A percentile compares a stretch with the other conserved stretches of the same genome.
Conservation (phyloP, 2,329 filamentous ascomycete species). For the Mollisia scopiformis region DNA sequence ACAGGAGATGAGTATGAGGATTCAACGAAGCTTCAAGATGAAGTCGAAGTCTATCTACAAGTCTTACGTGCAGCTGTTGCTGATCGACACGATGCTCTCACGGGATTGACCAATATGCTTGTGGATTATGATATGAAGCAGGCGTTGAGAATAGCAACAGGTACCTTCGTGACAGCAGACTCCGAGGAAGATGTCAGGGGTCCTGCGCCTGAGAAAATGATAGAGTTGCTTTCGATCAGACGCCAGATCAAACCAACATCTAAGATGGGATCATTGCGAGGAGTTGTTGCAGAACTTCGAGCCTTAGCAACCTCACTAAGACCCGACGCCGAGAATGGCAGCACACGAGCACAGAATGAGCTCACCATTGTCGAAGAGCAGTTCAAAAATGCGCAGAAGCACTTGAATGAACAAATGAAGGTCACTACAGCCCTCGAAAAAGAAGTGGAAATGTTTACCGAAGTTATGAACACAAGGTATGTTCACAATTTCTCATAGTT, state of each 20-base stretch:
- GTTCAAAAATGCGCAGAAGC: constrained; percentile 60
- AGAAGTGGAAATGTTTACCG: constrained; percentile 67
- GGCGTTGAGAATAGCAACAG: too few relatives aligned
- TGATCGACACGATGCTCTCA: constrained; percentile 77
- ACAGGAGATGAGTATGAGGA: constrained; percentile 91
- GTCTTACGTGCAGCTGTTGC: constrained; percentile 74
- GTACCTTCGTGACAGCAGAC: too few relatives aligned
- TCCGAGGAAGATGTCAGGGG: constrained; percentile 58
- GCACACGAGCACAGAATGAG: constrained; percentile 62
- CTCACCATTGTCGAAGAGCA: constrained; percentile 65
- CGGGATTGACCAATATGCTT: constrained; percentile 76
- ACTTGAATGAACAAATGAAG: constrained; percentile 55
- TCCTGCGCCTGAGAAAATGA: constrained; percentile 67
- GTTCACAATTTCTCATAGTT: too few relatives aligned
- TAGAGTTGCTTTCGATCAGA: constrained; percentile 55
- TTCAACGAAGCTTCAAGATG: constrained; percentile 85
- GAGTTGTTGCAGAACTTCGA: constrained; percentile 70
- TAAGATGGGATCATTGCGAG: constrained; percentile 67
- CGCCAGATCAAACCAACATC: constrained; percentile 50
- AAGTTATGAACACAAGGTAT: constrained; percentile 50
- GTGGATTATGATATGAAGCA: constrained; percentile 73
- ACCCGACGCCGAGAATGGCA: constrained; percentile 56
- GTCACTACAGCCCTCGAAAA: constrained; percentile 55
- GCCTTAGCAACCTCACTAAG: constrained; percentile 62
- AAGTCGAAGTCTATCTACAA: constrained; percentile 85